Base-by-base conservation (phyloP, 2,329 filamentous ascomycete genomes). In the Emergomyces africanus region DNA sequence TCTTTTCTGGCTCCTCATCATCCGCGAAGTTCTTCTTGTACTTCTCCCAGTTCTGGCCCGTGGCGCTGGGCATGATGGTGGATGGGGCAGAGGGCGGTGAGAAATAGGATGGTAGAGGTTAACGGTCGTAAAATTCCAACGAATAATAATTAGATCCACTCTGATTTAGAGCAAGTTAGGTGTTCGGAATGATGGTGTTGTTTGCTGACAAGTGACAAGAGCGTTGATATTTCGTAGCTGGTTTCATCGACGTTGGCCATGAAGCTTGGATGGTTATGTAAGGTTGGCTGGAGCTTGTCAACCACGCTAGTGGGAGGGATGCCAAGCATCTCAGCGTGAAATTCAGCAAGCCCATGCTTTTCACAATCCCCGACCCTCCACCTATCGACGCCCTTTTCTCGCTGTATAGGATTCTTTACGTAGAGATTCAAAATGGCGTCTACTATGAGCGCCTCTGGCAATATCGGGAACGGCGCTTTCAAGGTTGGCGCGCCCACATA, bases 1-100 rank as follows among this genome's bases (percentile, higher is more conserved):
- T 99, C 87, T 99, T 99, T 83, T 99, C 94, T 74, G 95, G 90
- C 75, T 91, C 81, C 75, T 97, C 94, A 69, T 99, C 94, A 71
- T 99, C 94, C 71, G 87, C 92, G 72, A 89, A 99, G 72, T 86
- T 91, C 83, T 97, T 96, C 79, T 89, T 84, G 82, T 96, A 97
- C 81, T 97, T 97, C 83, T 99, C 94, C 94, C 94, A 99, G 83
- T 84, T 89, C 76, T 82, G 78, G 74, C 94, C 94, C 70, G 88
- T 95, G 76, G 94, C 92, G 79, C 89, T 92, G 82, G 91, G 91
- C 91, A 96, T 83, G 74, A 67, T 79, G 71, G 72, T 63, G 70
- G 66, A 63, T 67, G 61, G 67, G 66, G 64, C 61, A 63, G 64
- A 65, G 63, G 60, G 61, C 64, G 60, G 59, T 49, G 9, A 37